Evolutionary conservation across 2,329 filamentous ascomycete genomes (phyloP).

Genomic region (Trichoderma polysporum): DNA sequence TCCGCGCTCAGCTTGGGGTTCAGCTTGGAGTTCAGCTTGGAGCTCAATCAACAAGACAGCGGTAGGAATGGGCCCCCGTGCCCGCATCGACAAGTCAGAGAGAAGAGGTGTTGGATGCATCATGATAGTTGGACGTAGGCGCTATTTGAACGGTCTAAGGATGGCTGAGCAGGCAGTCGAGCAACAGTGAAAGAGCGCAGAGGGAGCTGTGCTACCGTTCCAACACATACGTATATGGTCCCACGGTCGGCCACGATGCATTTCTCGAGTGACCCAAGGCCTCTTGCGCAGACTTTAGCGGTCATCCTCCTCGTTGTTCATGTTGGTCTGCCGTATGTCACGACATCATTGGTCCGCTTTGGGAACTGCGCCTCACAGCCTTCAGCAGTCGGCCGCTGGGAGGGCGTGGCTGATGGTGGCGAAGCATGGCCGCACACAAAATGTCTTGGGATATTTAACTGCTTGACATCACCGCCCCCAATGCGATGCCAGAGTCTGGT

Average conservation of each 20-base stretch:
- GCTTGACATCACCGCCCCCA: constrained; percentile 6
- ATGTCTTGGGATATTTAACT: not conserved
- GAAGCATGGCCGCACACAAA: not conserved
- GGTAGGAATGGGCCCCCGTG: not conserved
- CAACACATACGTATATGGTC: not conserved
- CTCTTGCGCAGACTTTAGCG: not conserved
- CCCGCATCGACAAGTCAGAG: constrained; percentile 4
- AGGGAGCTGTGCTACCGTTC: not conserved
- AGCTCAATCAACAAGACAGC: not conserved
- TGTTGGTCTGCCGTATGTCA: not conserved
- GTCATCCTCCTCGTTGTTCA: not conserved
- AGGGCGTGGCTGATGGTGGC: constrained; percentile 10
- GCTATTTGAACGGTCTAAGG: not conserved
- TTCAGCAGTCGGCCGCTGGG: not conserved
- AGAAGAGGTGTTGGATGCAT: not conserved
- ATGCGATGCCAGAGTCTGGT: not conserved
- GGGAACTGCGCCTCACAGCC: not conserved
- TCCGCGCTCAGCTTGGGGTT: not conserved
- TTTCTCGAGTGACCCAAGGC: not conserved
- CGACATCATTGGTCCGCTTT: not conserved
- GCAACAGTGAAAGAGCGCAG: not conserved
- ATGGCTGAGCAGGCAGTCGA: constrained; percentile 10
- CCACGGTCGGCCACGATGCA: not conserved
- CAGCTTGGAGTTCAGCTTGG: no score
- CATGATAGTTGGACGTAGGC: not conserved